Evolutionary conservation across 768 basidiomycete species (phyloP), one percentile per base, ranked within the genome.

Genomic region (Trametes sanguinea): DNA sequence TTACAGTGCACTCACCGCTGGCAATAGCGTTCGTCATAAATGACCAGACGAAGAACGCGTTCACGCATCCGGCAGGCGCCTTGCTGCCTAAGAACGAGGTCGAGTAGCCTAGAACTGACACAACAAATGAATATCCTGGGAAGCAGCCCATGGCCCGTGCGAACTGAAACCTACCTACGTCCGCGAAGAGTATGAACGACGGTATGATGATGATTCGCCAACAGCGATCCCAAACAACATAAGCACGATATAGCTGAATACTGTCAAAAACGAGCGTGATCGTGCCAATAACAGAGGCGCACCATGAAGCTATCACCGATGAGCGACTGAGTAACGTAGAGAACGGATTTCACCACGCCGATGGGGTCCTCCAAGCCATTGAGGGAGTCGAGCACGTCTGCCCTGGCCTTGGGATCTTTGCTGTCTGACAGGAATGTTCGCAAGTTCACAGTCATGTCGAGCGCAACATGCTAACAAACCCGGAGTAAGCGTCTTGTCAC

Each of bases 281-380:
- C 22, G 1, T 37, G 11, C 11, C 35, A 37, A 11, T 42, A 33
- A 7, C 10, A 39, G 1, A 32, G 37, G 16, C 54, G 16, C 30
- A 63, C 62, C 62, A 63, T 58, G 57, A 63, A 63, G 3, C 56
- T 51, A 16, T 63, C 62, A 5, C 56, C 56, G 30, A 63, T 57
- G 16, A 63, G 51, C 11, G 62, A 57, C 16, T 58, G 56, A 3
- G 62, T 58, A 8, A 58, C 62, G 27, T 63, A 63, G 4, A 63
- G 45, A 17, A 52, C 30, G 40, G 52, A 63, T 39, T 63, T 63
- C 3, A 48, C 57, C 5, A 43, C 51, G 4, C 57, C 62, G 14
- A 58, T 63, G 1, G 56, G 42, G 22, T 58, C 52, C 5, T 13
- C 27, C 11, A 53, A 45, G 7, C 56, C 57, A 13, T 52, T 52